Conservation (phyloP, 2,329 filamentous ascomycete genomes). For the Fusarium euwallaceae region DNA sequence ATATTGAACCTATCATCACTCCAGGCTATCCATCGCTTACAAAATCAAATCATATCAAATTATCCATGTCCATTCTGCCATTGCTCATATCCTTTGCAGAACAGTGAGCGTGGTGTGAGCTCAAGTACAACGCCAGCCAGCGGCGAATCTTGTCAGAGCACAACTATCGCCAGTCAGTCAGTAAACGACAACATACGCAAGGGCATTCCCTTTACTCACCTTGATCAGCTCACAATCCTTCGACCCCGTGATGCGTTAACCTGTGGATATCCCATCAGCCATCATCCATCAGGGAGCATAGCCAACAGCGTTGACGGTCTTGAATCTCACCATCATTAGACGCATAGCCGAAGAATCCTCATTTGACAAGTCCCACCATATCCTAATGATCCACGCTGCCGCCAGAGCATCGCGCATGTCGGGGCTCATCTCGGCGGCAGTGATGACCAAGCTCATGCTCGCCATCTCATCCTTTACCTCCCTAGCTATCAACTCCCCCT, state of each 20-base stretch:
- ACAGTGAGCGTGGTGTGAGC: not conserved
- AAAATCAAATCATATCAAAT: not conserved
- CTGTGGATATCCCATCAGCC: conserved; percentile 28
- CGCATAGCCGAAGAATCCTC: conserved; percentile 47
- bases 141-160: not conserved
- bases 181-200: not conserved
- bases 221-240: conserved; percentile 13
- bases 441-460: conserved; percentile 49
- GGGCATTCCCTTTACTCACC: not conserved
- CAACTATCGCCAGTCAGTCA: not conserved
- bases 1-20: conserved; percentile 65
- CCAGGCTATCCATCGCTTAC: not conserved
- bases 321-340: conserved; percentile 34
- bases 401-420: conserved; percentile 52
- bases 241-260: conserved; percentile 25
- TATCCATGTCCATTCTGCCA: not conserved
- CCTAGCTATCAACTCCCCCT: conserved; percentile 48
- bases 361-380: conserved; percentile 51
- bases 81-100: not conserved
- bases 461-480: conserved; percentile 47
- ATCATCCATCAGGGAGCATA: not conserved
- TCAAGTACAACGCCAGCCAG: not conserved
- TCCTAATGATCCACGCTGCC: conserved; percentile 52
- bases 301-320: not conserved
- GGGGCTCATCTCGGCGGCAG: conserved; percentile 47